Base-by-base conservation (phyloP, 2,329 filamentous ascomycete genomes). In the Penicillium fuscoglaucum region DNA sequence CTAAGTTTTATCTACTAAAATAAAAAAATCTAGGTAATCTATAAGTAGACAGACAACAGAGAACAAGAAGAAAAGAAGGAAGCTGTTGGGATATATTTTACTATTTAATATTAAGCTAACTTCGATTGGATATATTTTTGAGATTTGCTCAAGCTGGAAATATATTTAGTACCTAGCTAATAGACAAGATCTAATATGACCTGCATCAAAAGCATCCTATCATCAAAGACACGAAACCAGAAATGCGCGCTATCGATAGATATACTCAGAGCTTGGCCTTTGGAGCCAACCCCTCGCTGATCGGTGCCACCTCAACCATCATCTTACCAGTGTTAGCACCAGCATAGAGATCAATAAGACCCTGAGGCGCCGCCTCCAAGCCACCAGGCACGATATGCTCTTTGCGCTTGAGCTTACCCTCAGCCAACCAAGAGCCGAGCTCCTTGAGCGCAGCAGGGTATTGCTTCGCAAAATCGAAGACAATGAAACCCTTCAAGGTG, bases 301-400 rank as follows among this genome's bases (percentile, higher is more conserved):
- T 57, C 61, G 70, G 70, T 57, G 76, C 59, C 66, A 75, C 70
- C 72, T 80, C 63, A 33, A 78, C 71, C 68, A 87, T 74, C 64
- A 87, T 79, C 79, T 88, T 81, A 76, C 89, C 89, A 10, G 83
- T 90, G 71, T 93, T 93, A 17, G 80, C 77, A 41, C 90, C 90
- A 49, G 84, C 79, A 70, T 87, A 92, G 56, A 93, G 74, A 59
- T 84, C 82, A 13, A 84, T 73, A 53, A 92, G 78, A 0, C 83
- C 87, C 63, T 84, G 75, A 57, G 90, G 87, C 1, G 88, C 87
- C 37, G 80, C 80, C 58, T 78, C 76, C 13, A 92, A 74, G 0
- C 89, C 89, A n/a, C 89, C 89, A 66, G 83, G 83, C 60, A 91
- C 74, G 57, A 93, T 83, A 2, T 87, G 87, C 74, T 91, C 88